Conservation (phyloP, 345 rosid genomes). For the Dimocarpus longan region DNA sequence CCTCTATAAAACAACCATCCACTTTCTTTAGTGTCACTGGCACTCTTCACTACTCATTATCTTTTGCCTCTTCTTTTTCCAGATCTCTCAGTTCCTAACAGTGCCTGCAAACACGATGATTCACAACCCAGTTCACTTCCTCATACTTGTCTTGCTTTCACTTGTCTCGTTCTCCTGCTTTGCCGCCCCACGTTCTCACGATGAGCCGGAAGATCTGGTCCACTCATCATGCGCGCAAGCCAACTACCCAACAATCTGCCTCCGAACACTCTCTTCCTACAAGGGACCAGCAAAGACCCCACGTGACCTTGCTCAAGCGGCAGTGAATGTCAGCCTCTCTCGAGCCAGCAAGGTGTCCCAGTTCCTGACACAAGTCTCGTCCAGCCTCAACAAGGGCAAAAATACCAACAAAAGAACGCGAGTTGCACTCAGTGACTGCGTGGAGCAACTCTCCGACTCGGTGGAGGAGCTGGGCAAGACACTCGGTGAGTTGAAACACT, state of each 20-base stretch:
- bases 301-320: conserved; percentile 68
- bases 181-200: conserved; percentile 17
- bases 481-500: conserved; percentile 57
- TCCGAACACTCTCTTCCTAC: conserved; percentile 70
- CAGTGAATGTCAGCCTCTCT: conserved; percentile 63
- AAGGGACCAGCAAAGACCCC: conserved; percentile 65
- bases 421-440: conserved; percentile 66
- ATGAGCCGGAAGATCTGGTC: conserved; percentile 44
- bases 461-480: conserved; percentile 65
- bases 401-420: conserved; percentile 40
- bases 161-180: conserved; percentile 20
- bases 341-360: conserved; percentile 42
- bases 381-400: neutral
- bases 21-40: neutral
- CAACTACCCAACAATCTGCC: conserved; percentile 68
- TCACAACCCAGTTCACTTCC: neutral
- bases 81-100: neutral
- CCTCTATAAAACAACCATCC: neutral
- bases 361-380: conserved; percentile 37
- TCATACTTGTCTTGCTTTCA: conserved; percentile 25
- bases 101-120: neutral
- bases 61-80: neutral
- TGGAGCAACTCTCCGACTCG: conserved; percentile 69
- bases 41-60: neutral
- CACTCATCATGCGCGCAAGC: conserved; percentile 73